Evolutionary conservation across 306 rosid species (phyloP), one percentile per base, ranked within the genome.

Genomic region (Aeschynomene evenia): DNA sequence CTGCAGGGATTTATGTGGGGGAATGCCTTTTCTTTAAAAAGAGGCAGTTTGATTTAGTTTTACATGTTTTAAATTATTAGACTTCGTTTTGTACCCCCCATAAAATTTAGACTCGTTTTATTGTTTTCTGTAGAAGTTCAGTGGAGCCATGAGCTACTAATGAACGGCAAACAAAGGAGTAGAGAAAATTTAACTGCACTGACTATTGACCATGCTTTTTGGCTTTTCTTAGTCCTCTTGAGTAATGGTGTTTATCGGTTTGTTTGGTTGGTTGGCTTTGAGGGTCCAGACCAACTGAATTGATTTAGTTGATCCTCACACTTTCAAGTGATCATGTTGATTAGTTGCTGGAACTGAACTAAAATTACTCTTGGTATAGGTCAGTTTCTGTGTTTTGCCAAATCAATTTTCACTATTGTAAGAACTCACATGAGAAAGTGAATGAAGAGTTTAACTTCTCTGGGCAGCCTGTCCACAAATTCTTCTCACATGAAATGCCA

Each of bases 11-110:
- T 65, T 55, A 16, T 12, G 77, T 55, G 66, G 20, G 15, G 50
- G 65, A 66, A 48, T n/a, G 12, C n/a, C 51, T 48, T 65, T 65
- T 66, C 64, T 21, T 58, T 54, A 57, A 66, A n/a, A 46, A 65
- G 66, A 49, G 51, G 52, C 37, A 39, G 22, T 71, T 65, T 71
- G 63, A 56, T 12, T 53, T 42, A 63, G 49, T 77, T 28, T 55
- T 57, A 34, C 65, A 56, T 20, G 68, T 13, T 56, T 64, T 40
- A 64, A 65, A 71, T 64, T 19, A 20, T 24, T 65, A 51, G 29
- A 50, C 40, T 18, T 61, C n/a, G n/a, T n/a, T n/a, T n/a, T n/a
- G n/a, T n/a, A n/a, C n/a, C n/a, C n/a, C n/a, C n/a, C n/a, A n/a
- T n/a, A n/a, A n/a, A n/a, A n/a, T n/a, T 24, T 65, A 51, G 29